Percentiles rank a stretch among this genome's conserved stretches.
These are phyloP conservation scores for Blastocystis hominis DNA, from an alignment of 352 stramenopile species.

Conservation along the genomic window DNA sequence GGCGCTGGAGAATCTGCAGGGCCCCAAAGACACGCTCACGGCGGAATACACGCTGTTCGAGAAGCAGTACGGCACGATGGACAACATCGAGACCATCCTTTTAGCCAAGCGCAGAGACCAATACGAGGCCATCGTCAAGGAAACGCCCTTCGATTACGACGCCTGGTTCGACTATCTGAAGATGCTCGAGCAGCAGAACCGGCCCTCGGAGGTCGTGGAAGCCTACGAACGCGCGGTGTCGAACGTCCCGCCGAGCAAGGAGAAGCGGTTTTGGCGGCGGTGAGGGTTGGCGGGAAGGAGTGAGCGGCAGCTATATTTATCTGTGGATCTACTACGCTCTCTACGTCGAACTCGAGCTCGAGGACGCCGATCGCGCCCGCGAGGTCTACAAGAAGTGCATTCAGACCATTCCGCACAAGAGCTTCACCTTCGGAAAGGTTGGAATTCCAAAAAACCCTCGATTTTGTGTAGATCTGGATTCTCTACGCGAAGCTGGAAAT, in stretches of 20 bases:
- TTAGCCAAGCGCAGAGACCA: slow-evolving; percentile 82
- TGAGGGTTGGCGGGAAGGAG: neutral
- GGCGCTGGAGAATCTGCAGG: slow-evolving; percentile 69
- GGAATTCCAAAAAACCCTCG: neutral
- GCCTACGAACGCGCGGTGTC: slow-evolving; percentile 87
- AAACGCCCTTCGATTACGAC: slow-evolving; percentile 88
- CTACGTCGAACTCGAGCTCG: slow-evolving; percentile 85
- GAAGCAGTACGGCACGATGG: slow-evolving; percentile 88
- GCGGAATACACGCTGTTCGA: slow-evolving; percentile 91
- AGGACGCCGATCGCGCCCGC: slow-evolving; percentile 70
- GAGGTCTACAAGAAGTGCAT: slow-evolving; percentile 88
- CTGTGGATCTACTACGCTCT: slow-evolving; percentile 97
- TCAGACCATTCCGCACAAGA: slow-evolving; percentile 80
- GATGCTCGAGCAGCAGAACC: slow-evolving; percentile 82
- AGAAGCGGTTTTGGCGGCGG: slow-evolving; percentile 92
- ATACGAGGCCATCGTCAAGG: slow-evolving; percentile 81
- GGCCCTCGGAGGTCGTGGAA: slow-evolving; percentile 71
- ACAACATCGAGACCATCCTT: slow-evolving; percentile 86
- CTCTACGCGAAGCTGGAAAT: slow-evolving; percentile 90
- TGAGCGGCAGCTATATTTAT: slow-evolving; percentile 82
- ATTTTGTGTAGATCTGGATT: slow-evolving; percentile 76
- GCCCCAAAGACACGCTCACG: slow-evolving; percentile 66
- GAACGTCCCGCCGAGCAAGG: slow-evolving; percentile 79
- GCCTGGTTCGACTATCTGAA: slow-evolving; percentile 96
- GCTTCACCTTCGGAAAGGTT: slow-evolving; percentile 93